phyloP scores from a whole-genome alignment of 2,329 filamentous ascomycete species.

The Ascochyta rabiei region DNA sequence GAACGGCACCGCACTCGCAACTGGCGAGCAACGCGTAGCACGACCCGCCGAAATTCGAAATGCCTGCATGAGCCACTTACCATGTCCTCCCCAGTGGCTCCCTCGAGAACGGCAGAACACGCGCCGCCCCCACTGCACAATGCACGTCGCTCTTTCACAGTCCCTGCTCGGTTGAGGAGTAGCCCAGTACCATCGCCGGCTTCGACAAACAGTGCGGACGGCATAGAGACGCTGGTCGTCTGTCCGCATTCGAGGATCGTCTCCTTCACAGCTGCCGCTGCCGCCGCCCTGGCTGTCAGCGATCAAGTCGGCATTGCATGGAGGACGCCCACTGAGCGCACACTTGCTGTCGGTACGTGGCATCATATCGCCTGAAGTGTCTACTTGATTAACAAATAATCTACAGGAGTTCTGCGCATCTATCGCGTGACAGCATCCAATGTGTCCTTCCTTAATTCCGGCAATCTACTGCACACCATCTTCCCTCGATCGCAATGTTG shows the following conservation, averaged over 20 bases:
- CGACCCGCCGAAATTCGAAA: conserved; percentile 13
- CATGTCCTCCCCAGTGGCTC: conserved; percentile 41
- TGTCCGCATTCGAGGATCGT: conserved; percentile 76
- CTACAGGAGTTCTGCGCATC: conserved; percentile 73
- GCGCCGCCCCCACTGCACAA: conserved; percentile 27
- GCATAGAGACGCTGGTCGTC: conserved; percentile 73
- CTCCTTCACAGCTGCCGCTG: conserved; percentile 60
- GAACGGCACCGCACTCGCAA: background rate
- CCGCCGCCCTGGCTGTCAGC: conserved; percentile 25
- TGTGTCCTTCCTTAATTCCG: conserved; percentile 86
- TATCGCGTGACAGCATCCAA: conserved; percentile 81
- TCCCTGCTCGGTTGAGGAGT: conserved; percentile 50
- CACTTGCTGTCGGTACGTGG: conserved; percentile 73
- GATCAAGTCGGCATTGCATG: conserved; percentile 69
- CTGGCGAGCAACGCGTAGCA: conserved; percentile 8
- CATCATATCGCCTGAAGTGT: background rate
- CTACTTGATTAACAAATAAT: conserved; percentile 12
- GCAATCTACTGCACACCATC: conserved; percentile 82
- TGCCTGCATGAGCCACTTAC: conserved; percentile 35
- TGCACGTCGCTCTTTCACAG: conserved; percentile 56
- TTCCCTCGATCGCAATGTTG: conserved; percentile 90
- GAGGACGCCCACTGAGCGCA: conserved; percentile 77
- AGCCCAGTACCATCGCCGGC: conserved; percentile 37
- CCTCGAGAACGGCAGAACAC: conserved; percentile 35
- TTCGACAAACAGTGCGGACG: conserved; percentile 49